Evolutionary conservation across 352 stramenopile genomes (phyloP), one percentile per base, ranked within the genome.

Genomic region (Aphanomyces astaci): DNA sequence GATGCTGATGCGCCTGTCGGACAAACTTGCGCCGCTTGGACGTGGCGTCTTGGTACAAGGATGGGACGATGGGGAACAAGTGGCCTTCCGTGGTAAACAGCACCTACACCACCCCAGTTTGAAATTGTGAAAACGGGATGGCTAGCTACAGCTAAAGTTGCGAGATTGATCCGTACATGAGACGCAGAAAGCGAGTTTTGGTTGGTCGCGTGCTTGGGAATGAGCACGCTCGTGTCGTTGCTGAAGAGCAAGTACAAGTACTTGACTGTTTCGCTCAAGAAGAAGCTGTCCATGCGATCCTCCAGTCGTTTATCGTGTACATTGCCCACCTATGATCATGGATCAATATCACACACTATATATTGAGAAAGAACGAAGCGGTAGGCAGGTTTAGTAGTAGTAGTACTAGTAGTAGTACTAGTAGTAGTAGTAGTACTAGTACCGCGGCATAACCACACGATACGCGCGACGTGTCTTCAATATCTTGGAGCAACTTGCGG

Each of bases 201-300:
- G 13, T 54, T 27, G 39, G 57, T n/a, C 74, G 57, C 9, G 49
- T 10, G 25, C 76, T 72, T 3, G 64, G 86, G 84, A 25, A 90
- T 81, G 70, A 92, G 86, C 49, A 89, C 75, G 59, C 87, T 73
- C 7, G 79, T 77, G 33, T 91, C 81, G 31, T 98, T 92, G 57
- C 98, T 97, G 78, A 99, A 99, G 27, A 98, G 91, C 31, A 99
- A 72, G 78, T 98, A 99, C 17, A 99, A 72, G 73, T 99, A 99
- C 77, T 99, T 99, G 32, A 97, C 82, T 3, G 97, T 99, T 81
- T 99, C 97, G 2, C 88, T 97, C 1, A 99, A 79, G 71, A 99
- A 99, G 66, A 98, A 99, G 62, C 90, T 98, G 69, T 98, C 95
- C 97, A 99, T 99, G 71, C 97, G 91, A 69, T 99, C 90, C 31